Evolutionary conservation across 805 yeast genomes (phyloP), one percentile per base, ranked within the genome.

Genomic region (Starmera quercuum): DNA sequence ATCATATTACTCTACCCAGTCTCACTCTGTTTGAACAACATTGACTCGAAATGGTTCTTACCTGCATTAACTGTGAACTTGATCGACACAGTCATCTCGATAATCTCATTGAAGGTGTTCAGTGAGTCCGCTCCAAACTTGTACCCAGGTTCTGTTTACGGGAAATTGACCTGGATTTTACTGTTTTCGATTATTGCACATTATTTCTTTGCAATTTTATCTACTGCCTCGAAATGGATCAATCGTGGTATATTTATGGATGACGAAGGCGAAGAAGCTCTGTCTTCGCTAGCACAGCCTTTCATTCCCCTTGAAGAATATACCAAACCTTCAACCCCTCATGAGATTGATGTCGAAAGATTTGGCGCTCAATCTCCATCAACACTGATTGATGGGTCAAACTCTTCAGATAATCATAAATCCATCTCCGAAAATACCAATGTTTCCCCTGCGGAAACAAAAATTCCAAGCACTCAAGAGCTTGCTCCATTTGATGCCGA

Each of bases 71-170:
- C 76, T 1, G 44, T 71, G 5, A 79, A 83, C 53, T 53, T 72
- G 6, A 51, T 53, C 0, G 43, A 69, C 5, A 56, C 71, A 5
- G 28, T 75, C 4, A 48, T 70, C 0, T 75, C 92, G 1, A 56
- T 82, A 35, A 40, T 76, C 12, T 56, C 70, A 14, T 72, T 78
- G 46, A 67, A 73, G 32, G 58, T 78, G 8, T 85, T 78, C 49
- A 69, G 74, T 26, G 54, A 63, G 5, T 63, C 79, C 13, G 78
- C 77, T 17, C 81, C 83, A 1, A 65, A 70, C 35, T 61, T 85
- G 46, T 90, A 85, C 53, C 95, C 95, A 1, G 65, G 70, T 26
- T 84, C 84, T 51, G 79, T 82, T 1, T 87, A 87, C 56, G 59
- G 73, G 11, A 71, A 68, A 47, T 75, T 83, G 75, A 69, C 82